These are phyloP conservation scores for Plasmodium vivax DNA, from an alignment of 169 alveolate species.

Conservation along the genomic window DNA sequence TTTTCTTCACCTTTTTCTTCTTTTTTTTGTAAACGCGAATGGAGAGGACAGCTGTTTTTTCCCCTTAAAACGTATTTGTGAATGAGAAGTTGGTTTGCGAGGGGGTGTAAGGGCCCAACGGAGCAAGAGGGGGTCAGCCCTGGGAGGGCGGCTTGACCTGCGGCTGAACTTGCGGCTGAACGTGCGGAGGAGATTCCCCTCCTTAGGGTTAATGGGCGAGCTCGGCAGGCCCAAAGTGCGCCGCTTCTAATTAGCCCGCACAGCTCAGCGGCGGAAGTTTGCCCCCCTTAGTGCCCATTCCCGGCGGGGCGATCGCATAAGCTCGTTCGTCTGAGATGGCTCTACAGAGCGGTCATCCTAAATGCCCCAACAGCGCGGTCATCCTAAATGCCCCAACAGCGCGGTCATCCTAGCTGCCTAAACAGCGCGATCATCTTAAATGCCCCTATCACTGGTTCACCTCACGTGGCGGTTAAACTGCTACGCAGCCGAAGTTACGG, in stretches of 20 bases:
- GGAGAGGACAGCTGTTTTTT: not conserved
- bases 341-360: no score
- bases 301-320: no score
- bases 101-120: not conserved
- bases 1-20: not conserved
- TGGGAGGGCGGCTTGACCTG: no score
- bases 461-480: not conserved
- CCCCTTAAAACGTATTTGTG: not conserved
- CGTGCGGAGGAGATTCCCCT: no score
- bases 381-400: not conserved
- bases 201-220: no score
- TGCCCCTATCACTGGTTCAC: not conserved
- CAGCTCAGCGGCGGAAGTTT: not conserved
- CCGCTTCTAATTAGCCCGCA: not conserved
- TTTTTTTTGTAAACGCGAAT: not conserved
- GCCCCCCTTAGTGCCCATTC: not conserved
- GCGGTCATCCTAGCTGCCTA: no score
- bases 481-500: not conserved
- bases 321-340: no score
- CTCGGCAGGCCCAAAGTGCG: no score
- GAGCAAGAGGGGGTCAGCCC: no score
- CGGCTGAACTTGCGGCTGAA: no score
- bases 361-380: no score
- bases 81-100: not conserved
- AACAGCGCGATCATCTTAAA: no score